Conservation (phyloP, 169 alveolate genomes). For the Plasmodium falciparum region DNA sequence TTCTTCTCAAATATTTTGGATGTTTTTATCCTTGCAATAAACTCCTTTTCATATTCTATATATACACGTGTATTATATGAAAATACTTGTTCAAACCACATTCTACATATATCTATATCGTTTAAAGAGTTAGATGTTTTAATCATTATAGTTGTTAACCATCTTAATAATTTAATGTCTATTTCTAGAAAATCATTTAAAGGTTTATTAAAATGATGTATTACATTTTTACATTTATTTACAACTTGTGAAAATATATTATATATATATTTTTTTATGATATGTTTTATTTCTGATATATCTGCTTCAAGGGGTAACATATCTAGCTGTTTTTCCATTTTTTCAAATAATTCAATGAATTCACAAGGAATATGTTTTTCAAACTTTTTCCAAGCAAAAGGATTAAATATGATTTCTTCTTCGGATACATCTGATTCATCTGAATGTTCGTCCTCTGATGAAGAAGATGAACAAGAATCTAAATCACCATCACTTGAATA, state of each 20-base stretch:
- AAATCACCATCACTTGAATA: constrained; percentile 70
- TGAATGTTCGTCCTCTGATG: constrained; percentile 8
- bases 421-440: constrained; percentile 22
- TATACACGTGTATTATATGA: constrained; percentile 31
- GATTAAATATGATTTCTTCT: constrained; percentile 69
- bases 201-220: constrained; percentile 31
- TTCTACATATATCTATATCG: constrained; percentile 66
- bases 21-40: constrained; percentile 32
- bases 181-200: constrained; percentile 58
- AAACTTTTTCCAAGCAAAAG: constrained; percentile 72
- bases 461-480: constrained; percentile 27
- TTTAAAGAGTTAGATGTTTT: constrained; percentile 53
- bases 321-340: constrained; percentile 62
- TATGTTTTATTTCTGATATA: constrained; percentile 44
- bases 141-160: constrained; percentile 69
- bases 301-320: constrained; percentile 60
- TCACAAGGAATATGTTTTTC: constrained; percentile 70
- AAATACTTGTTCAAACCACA: constrained; percentile 66
- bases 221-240: constrained; percentile 28
- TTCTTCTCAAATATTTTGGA: constrained; percentile 63
- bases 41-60: constrained; percentile 64
- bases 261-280: constrained; percentile 41
- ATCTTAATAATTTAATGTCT: constrained; percentile 55
- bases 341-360: constrained; percentile 28
- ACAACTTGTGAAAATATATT: constrained; percentile 35